phyloP scores from a whole-genome alignment of 768 basidiomycete species.

The Leccinum pellstonianum region DNA sequence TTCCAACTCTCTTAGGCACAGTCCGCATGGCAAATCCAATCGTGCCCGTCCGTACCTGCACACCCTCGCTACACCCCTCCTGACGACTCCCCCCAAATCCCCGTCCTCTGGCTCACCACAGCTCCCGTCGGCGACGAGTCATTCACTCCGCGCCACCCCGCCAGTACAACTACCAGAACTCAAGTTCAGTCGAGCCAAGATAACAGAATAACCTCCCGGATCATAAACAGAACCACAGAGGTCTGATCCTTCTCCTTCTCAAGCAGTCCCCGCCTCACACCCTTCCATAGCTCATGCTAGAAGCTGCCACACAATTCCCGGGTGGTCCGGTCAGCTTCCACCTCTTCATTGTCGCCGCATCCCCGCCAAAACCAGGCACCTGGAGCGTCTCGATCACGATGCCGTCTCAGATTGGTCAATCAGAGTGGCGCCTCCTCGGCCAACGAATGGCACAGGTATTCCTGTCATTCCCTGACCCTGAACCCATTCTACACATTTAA shows the following conservation, averaged over 20 bases:
- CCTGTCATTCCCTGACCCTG: conserved; percentile 7
- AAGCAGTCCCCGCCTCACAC: neutral
- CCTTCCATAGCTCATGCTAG: conserved; percentile 24
- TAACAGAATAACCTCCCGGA: conserved; percentile 45
- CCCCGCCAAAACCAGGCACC: conserved; percentile 38
- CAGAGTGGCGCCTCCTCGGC: conserved; percentile 43
- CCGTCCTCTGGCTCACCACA: conserved; percentile 48
- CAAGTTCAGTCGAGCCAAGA: conserved; percentile 42
- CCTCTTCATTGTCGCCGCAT: conserved; percentile 55
- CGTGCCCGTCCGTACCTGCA: conserved; percentile 38
- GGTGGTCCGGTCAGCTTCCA: conserved; percentile 42
- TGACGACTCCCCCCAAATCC: conserved; percentile 17
- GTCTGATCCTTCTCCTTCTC: conserved; percentile 31
- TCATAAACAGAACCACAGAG: conserved; percentile 45
- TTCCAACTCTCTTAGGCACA: conserved; percentile 42
- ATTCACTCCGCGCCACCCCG: conserved; percentile 32
- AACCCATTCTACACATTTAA: conserved; percentile 3
- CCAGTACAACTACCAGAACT: conserved; percentile 44
- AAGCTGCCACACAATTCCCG: conserved; percentile 29
- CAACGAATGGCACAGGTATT: conserved; percentile 46
- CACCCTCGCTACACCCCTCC: neutral
- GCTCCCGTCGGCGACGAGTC: conserved; percentile 37
- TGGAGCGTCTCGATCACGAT: conserved; percentile 26
- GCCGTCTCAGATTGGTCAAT: conserved; percentile 31
- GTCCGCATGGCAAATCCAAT: conserved; percentile 39